phyloP scores from a whole-genome alignment of 352 stramenopile genomes.

The Peronosclerospora sorghi region DNA sequence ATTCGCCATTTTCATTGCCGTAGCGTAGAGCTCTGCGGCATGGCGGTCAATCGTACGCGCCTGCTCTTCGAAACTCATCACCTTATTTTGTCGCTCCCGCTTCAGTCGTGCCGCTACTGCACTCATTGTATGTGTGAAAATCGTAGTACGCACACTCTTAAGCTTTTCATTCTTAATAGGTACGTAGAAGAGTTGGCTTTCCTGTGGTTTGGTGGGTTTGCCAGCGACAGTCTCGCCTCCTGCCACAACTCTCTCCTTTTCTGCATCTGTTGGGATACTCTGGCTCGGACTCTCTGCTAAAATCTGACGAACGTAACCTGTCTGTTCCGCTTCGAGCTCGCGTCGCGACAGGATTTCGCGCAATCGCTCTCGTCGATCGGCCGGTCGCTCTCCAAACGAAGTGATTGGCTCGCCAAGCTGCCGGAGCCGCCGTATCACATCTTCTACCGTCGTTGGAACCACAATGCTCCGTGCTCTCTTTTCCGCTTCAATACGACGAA shows the following conservation, averaged over 20 bases:
- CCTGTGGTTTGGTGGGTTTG: conserved; percentile 16
- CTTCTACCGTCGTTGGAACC: conserved; percentile 87
- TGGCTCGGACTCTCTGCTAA: conserved; percentile 41
- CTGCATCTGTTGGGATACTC: conserved; percentile 2
- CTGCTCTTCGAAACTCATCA: conserved; percentile 24
- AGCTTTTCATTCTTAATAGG: conserved; percentile 66
- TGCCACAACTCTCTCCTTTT: not conserved
- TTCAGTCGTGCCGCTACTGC: conserved; percentile 49
- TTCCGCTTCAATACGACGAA: conserved; percentile 86
- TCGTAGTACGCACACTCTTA: conserved; percentile 65
- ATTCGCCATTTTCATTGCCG: conserved; percentile 65
- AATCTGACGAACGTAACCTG: conserved; percentile 46
- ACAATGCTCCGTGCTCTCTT: conserved; percentile 83
- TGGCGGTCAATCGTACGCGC: conserved; percentile 40
- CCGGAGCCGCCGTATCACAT: conserved; percentile 87
- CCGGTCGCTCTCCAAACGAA: conserved; percentile 92
- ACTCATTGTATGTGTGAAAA: conserved; percentile 73
- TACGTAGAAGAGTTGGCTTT: conserved; percentile 82
- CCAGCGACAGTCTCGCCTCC: conserved; percentile 1
- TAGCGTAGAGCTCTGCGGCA: conserved; percentile 75
- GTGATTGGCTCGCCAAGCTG: conserved; percentile 87
- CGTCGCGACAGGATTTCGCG: conserved; percentile 81
- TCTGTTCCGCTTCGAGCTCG: conserved; percentile 63
- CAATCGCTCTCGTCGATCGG: conserved; percentile 90
- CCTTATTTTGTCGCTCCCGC: conserved; percentile 33